Conservation (phyloP, 192 early-diverging fungal genomes). For the Backusella sp. region DNA sequence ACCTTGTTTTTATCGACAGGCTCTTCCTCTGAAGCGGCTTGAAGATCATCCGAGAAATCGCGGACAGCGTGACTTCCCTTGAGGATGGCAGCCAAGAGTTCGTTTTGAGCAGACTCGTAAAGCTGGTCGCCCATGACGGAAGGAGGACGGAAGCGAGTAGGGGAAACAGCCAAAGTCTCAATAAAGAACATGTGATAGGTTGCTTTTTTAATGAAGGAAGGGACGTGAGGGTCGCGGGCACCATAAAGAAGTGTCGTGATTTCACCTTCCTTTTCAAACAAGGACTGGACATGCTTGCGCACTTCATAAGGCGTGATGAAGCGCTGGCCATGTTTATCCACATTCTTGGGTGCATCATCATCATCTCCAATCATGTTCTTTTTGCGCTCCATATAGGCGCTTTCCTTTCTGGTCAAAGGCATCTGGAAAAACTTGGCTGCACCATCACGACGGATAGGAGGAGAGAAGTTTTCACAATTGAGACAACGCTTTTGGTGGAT, state of each 20-base stretch:
- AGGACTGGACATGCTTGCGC: conserved; percentile 68
- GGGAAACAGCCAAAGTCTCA: conserved; percentile 87
- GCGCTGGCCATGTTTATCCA: conserved; percentile 35
- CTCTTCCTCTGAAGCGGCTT: conserved; percentile 17
- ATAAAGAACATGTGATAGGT: conserved; percentile 90
- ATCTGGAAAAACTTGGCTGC: conserved; percentile 83
- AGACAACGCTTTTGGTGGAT: conserved; percentile 51
- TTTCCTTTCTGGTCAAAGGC: conserved; percentile 65
- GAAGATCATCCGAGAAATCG: conserved; percentile 46
- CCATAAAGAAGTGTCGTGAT: conserved; percentile 85
- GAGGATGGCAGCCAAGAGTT: conserved; percentile 80
- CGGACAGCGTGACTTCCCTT: conserved; percentile 72
- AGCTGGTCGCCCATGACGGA: conserved; percentile 86
- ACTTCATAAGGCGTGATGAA: conserved; percentile 77
- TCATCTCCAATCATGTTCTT: conserved; percentile 33
- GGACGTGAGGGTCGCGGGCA: conserved; percentile 48
- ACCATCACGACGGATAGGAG: conserved; percentile 80
- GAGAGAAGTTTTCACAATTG: conserved; percentile 62
- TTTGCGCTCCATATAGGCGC: conserved; percentile 47
- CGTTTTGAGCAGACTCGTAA: conserved; percentile 96
- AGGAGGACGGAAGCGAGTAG: conserved; percentile 91
- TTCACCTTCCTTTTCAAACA: conserved; percentile 77
- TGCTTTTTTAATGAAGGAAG: conserved; percentile 39
- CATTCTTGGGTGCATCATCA: conserved; percentile 33
- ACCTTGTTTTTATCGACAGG: conserved; percentile 19